These are phyloP conservation scores for Tricholoma matsutake DNA, from an alignment of 768 basidiomycete species.

Conservation along the genomic window DNA sequence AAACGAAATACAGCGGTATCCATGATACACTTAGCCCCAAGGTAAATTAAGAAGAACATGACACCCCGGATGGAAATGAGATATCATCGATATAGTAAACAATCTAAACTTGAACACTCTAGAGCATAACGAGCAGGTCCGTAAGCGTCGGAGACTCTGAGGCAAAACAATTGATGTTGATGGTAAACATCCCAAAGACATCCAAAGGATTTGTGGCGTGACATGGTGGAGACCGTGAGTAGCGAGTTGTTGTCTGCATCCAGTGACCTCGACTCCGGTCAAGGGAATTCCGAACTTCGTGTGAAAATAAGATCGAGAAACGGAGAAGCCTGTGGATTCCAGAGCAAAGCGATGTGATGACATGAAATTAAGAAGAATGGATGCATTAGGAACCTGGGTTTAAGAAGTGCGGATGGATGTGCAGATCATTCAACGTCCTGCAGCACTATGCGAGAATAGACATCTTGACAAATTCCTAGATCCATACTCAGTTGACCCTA, in stretches of 20 bases:
- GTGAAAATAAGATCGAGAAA: background rate
- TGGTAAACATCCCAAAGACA: background rate
- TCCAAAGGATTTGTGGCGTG: background rate
- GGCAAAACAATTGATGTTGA: background rate
- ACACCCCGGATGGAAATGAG: background rate
- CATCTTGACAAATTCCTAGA: background rate
- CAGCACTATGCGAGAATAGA: background rate
- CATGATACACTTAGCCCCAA: no score
- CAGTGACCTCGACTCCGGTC: background rate
- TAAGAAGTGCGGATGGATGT: background rate
- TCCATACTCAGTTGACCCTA: background rate
- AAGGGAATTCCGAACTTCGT: background rate
- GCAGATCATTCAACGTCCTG: background rate
- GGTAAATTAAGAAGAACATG: no score
- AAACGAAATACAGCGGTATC: background rate
- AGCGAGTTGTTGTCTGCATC: background rate
- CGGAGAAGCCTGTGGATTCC: background rate
- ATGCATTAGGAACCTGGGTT: background rate
- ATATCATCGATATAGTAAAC: background rate
- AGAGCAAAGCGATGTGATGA: background rate
- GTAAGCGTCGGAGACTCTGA: background rate
- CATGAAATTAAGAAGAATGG: background rate
- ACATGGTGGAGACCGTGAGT: background rate
- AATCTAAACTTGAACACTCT: background rate
- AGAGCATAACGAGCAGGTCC: background rate